Conservation (phyloP, 495 filamentous ascomycete species). For the Aspergillus mulundensis region DNA sequence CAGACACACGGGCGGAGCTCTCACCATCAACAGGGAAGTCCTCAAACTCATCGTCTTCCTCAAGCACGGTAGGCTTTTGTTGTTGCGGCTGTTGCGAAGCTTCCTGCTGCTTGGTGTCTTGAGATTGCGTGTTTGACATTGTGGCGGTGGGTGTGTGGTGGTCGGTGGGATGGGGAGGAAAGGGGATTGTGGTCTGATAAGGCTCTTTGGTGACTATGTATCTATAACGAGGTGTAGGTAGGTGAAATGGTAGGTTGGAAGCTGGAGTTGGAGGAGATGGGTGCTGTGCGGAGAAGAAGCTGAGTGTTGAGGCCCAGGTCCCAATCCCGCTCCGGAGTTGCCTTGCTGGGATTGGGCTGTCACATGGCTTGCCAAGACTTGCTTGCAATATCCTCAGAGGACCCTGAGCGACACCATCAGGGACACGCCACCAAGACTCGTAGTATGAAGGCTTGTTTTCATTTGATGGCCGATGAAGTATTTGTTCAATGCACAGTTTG, state of each 20-base stretch:
- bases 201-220: background rate
- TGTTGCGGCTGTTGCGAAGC: slow-evolving; percentile 43
- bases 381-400: background rate
- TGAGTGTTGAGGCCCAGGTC: background rate
- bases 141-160: slow-evolving; percentile 8
- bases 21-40: slow-evolving; percentile 96
- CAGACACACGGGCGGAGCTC: background rate
- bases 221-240: background rate
- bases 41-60: slow-evolving; percentile 98
- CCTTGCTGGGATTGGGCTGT: background rate
- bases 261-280: slow-evolving; percentile 2
- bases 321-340: background rate
- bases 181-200: background rate
- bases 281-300: slow-evolving; percentile 2
- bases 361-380: slow-evolving; percentile 1
- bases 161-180: background rate
- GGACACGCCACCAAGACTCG: background rate
- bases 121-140: slow-evolving; percentile 42
- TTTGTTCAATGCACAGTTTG: too few species aligned
- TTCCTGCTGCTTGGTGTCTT: slow-evolving; percentile 30
- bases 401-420: background rate
- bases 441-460: background rate
- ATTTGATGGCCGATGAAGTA: too few species aligned
- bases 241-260: slow-evolving; percentile 13
- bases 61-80: slow-evolving; percentile 65